phyloP scores from a whole-genome alignment of 192 early-diverging fungal genomes.

The Chytriomyces sp. region DNA sequence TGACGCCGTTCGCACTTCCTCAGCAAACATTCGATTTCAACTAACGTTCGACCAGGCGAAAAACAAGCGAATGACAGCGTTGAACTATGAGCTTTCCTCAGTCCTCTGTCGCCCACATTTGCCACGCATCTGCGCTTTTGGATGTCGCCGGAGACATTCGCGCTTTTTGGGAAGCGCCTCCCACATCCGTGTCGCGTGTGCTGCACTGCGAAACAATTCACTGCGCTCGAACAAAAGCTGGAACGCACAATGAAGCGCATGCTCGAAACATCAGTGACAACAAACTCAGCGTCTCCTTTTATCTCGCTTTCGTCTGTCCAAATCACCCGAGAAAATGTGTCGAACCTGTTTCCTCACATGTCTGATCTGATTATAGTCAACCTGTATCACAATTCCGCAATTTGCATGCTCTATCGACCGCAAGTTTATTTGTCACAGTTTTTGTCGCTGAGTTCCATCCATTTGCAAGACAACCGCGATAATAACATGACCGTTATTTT shows the following conservation, averaged over 20 bases:
- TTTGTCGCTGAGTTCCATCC: neutral
- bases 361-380: neutral
- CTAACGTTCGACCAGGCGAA: neutral
- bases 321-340: neutral
- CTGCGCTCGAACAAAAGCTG: neutral
- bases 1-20: neutral
- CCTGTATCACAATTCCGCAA: neutral
- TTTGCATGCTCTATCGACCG: neutral
- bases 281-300: too few species aligned
- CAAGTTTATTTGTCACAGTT: neutral
- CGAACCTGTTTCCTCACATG: neutral
- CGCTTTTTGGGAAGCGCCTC: neutral
- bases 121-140: neutral
- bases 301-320: neutral
- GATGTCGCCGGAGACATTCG: neutral
- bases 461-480: neutral
- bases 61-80: neutral
- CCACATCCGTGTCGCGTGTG: neutral
- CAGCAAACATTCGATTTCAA: neutral
- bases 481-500: neutral
- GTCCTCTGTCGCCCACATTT: neutral
- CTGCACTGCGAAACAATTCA: neutral
- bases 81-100: neutral
- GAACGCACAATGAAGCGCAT: neutral
- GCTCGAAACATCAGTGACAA: neutral